A percentile compares a stretch with the other conserved stretches of the same genome.
Evolutionary conservation across 129 eudicot genomes (phyloP).

Genomic region (Helianthus annuus): HanXRQr2.0-SUNRISE NC_035442.2:90113265-90113764

Average conservation of each 20-base stretch:
- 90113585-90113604: slow-evolving; percentile 62
- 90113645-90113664: background rate
- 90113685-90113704: slow-evolving; percentile 48
- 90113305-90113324: background rate
- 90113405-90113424: slow-evolving; percentile 85
- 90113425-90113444: slow-evolving; percentile 60
- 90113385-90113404: slow-evolving; percentile 79
- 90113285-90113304: no score
- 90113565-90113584: slow-evolving; percentile 41
- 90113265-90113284: no score
- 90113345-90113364: slow-evolving; percentile 22
- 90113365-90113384: slow-evolving; percentile 63
- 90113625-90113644: background rate
- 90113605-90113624: slow-evolving; percentile 38
- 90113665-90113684: slow-evolving; percentile 1
- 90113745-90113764: slow-evolving; percentile 92
- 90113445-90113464: background rate
- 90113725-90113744: slow-evolving; percentile 88
- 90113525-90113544: slow-evolving; percentile 47
- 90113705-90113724: slow-evolving; percentile 63
- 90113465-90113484: background rate
- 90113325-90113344: background rate
- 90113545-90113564: slow-evolving; percentile 25
- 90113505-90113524: slow-evolving; percentile 53
- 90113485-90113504: background rate